Evolutionary conservation across 2,329 filamentous ascomycete species (phyloP), one percentile per base, ranked within the genome.

Genomic region (Plenodomus tracheiphilus): DNA sequence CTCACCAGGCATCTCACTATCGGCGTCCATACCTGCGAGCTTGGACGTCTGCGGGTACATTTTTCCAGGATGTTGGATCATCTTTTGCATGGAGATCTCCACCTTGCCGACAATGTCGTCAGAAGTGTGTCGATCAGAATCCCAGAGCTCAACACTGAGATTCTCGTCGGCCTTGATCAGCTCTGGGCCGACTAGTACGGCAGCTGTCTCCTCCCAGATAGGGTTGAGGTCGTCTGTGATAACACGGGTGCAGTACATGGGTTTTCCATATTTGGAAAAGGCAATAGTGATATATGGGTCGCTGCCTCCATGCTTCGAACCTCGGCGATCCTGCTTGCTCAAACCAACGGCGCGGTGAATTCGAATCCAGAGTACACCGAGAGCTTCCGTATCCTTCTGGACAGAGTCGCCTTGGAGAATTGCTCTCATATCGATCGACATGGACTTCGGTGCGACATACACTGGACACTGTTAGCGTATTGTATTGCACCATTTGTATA

Each of bases 31-130:
- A 10, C 93, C 93, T 21, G 83, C 79, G 1, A 97, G 82, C 61
- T 87, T 91, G 0, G 91, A 96, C 7, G 89, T 81, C 61, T 96
- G 91, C 4, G 89, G 87, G 61, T 92, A 95, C 89, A 97, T 96
- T 65, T 88, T 89, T 30, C 92, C 90, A 0, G 93, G 91, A 66
- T 97, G 89, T 65, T 96, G 88, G 49, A 97, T 95, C 76, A 99
- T 86, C 69, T 97, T 91, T 63, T 96, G 91, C 69, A 99, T 91
- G 30, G 90, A 93, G 2, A 97, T 77, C 68, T 97, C 92, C 16
- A 97, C 85, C 72, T 97, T 97, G 45, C 94, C 94, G 13, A 97
- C 91, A 39, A 97, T 88, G 62, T 97, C 94, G 66, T 97, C 94
- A 1, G 93, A 90, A 9, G 90, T 94, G 35, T 89, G 90, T 39